Conservation (phyloP, 192 early-diverging fungal species). For the Entomortierella beljakovae region DNA sequence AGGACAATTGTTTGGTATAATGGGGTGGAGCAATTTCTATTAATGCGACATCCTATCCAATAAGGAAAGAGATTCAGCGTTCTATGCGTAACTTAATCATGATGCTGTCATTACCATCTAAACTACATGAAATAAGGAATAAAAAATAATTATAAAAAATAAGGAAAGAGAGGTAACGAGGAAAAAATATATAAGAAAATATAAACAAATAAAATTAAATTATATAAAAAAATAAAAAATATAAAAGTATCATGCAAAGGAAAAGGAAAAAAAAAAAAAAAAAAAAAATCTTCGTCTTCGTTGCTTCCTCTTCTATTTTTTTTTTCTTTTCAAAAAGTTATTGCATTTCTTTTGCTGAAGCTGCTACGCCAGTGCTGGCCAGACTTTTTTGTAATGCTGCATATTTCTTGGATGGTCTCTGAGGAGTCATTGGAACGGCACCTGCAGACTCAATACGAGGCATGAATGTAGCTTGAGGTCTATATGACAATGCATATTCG, state of each 20-base stretch:
- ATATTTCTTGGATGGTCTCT: slow-evolving; percentile 35
- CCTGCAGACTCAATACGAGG: slow-evolving; percentile 22
- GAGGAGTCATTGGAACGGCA: slow-evolving; percentile 14
- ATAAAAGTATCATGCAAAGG: neutral
- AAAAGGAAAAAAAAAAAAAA: too few relatives aligned
- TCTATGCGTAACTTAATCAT: too few relatives aligned
- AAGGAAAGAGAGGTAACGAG: neutral
- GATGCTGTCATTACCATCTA: too few relatives aligned
- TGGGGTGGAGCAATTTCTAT: too few relatives aligned
- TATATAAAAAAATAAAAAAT: neutral
- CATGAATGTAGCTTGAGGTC: slow-evolving; percentile 25
- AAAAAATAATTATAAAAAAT: neutral
- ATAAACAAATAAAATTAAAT: neutral
- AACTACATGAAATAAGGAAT: too few relatives aligned
- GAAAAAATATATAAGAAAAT: neutral
- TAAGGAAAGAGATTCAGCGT: too few relatives aligned
- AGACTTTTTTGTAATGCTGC: slow-evolving; percentile 10
- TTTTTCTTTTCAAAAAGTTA: neutral
- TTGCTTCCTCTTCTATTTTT: neutral
- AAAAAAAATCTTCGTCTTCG: too few relatives aligned
- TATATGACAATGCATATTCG: slow-evolving; percentile 21
- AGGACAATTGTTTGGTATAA: too few relatives aligned
- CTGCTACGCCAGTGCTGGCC: neutral
- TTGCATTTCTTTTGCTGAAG: neutral
- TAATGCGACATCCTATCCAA: too few relatives aligned